phyloP scores from a whole-genome alignment of 306 rosid genomes.

The Hylodesmum podocarpum region DNA sequence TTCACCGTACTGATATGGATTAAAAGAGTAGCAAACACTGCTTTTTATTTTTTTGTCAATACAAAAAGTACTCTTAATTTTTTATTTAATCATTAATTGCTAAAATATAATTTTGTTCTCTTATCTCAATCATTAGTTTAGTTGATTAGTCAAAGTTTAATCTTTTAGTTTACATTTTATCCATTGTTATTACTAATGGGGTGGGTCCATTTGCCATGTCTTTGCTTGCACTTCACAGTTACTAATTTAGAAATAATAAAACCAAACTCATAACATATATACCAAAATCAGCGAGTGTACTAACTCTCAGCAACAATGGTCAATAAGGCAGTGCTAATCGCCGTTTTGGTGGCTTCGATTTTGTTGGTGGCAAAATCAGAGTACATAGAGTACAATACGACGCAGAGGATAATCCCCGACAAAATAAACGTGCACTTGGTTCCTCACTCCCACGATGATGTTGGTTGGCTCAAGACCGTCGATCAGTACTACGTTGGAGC shows the following conservation, averaged over 20 bases:
- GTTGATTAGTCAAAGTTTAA: too few relatives aligned
- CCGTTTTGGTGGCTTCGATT: constrained; percentile 31
- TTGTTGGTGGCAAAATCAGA: constrained; percentile 36
- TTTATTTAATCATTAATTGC: too few relatives aligned
- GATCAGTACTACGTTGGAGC: constrained; percentile 88
- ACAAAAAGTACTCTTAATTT: too few relatives aligned
- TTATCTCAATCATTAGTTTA: too few relatives aligned
- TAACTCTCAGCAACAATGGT: constrained; percentile 18
- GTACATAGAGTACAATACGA: constrained; percentile 66
- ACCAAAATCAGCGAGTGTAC: not conserved
- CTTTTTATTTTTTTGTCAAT: too few relatives aligned
- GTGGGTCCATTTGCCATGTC: not conserved
- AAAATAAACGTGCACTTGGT: constrained; percentile 72
- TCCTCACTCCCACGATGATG: constrained; percentile 90
- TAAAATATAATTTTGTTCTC: too few relatives aligned
- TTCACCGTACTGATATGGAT: too few relatives aligned
- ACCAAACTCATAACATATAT: not conserved
- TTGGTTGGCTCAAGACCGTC: constrained; percentile 89
- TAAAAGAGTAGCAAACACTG: too few relatives aligned
- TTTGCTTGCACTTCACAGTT: constrained; percentile 26
- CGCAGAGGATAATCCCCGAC: constrained; percentile 47
- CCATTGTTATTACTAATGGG: not conserved
- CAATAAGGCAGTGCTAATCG: constrained; percentile 22
- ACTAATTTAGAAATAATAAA: not conserved
- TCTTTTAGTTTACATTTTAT: too few relatives aligned